Conservation (phyloP, 495 filamentous ascomycete genomes). For the Lasiosphaeria ovina region DNA sequence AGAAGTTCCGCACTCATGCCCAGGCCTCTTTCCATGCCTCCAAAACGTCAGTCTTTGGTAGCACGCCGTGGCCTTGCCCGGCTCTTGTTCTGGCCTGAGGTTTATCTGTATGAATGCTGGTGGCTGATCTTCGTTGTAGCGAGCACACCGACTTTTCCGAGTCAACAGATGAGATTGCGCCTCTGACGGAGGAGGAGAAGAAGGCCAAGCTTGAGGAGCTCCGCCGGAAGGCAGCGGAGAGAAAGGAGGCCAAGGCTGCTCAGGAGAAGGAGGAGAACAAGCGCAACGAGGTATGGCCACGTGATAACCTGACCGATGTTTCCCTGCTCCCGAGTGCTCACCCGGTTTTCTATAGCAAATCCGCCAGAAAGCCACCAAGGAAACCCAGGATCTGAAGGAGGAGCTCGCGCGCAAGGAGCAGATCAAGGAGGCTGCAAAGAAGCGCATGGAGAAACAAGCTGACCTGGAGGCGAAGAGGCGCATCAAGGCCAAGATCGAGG, state of each 20-base stretch:
- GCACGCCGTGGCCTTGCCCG: too few relatives aligned
- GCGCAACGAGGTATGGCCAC: slow-evolving; percentile 71
- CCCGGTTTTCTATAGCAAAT: slow-evolving; percentile 65
- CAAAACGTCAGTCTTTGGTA: slow-evolving; percentile 60
- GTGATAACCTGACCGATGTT: not conserved
- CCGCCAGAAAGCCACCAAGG: slow-evolving; percentile 75
- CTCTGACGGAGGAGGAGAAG: slow-evolving; percentile 91
- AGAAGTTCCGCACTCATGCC: slow-evolving; percentile 77
- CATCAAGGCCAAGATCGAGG: slow-evolving; percentile 88
- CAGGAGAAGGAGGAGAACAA: slow-evolving; percentile 82
- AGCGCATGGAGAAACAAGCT: slow-evolving; percentile 80
- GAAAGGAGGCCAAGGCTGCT: slow-evolving; percentile 64
- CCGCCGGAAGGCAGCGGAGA: slow-evolving; percentile 66
- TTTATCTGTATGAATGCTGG: not conserved
- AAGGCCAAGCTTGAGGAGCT: slow-evolving; percentile 73
- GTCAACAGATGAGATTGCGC: slow-evolving; percentile 85
- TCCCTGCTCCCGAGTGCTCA: slow-evolving; percentile 14
- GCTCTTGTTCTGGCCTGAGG: not conserved
- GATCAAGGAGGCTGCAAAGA: slow-evolving; percentile 81
- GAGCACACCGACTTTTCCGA: slow-evolving; percentile 91
- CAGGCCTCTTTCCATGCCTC: slow-evolving; percentile 87
- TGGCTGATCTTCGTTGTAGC: slow-evolving; percentile 36
- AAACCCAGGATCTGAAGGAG: slow-evolving; percentile 76
- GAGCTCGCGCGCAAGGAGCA: slow-evolving; percentile 82
- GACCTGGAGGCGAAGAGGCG: slow-evolving; percentile 85